Evolutionary conservation across 176 grass and related monocot species (phyloP), one percentile per base, ranked within the genome.

Genomic region (Dendrocalamus sinicus): DNA sequence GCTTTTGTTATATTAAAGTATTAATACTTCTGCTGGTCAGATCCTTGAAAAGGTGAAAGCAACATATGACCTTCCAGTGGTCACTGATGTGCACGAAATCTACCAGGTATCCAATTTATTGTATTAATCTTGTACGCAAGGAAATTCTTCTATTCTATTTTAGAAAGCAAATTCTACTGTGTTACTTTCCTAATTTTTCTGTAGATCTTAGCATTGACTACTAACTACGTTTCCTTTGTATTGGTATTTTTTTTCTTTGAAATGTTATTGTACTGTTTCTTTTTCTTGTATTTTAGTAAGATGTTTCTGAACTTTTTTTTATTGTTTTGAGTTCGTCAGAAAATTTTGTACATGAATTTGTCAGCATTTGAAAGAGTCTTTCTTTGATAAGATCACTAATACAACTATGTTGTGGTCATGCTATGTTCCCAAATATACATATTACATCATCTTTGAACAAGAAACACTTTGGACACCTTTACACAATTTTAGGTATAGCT

Each of bases 71-170:
- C 88, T 98, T 47, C 93, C 96, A 46, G 47, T 98, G 59, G 79
- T 98, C 80, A 98, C 96, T 83, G 96, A 98, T 52, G 96, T 98
- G 55, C 96, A 98, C 55, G 96, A 98, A 85, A 95, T 93, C 85
- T 86, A 64, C 57, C 96, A 98, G 96, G 96, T 98, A 88, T 45
- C 65, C 35, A 73, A 68, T 77, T 45, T 8, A 9, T 82, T 77
- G 12, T 66, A 50, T 83, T 63, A 10, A 54, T 60, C 32, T 41
- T 81, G 26, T 15, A 47, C 40, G 8, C 9, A 68, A 44, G 82
- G 37, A 40, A 81, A 85, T 63, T 14, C 1, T 44, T 52, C 43
- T 74, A 7, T 50, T 61, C 24, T 80, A n/a, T 43, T 63, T 51
- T 84, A 12, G 15, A 51, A 19, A 65, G 15, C 16, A 76, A 76